Evolutionary conservation across 2,329 filamentous ascomycete genomes (phyloP).

Genomic region (Hymenoscyphus occultus): DNA sequence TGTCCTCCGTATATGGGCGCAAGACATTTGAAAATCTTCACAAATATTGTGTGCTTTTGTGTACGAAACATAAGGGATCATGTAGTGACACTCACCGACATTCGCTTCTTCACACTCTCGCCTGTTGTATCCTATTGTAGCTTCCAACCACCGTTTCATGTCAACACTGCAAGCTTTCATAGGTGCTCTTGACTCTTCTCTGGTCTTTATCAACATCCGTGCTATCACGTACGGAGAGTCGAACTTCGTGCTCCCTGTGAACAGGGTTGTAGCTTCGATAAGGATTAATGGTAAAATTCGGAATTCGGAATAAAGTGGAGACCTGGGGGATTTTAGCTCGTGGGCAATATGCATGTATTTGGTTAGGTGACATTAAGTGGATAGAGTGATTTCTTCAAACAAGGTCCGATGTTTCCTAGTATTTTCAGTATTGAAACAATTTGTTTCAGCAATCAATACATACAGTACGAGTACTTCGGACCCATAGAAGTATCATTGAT

Average conservation of each 20-base stretch:
- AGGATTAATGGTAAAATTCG: background rate
- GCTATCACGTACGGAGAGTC: background rate
- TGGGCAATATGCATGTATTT: background rate
- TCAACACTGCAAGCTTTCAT: background rate
- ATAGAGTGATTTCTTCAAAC: background rate
- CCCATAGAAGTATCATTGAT: background rate
- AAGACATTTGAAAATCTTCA: background rate
- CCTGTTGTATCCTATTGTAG: background rate
- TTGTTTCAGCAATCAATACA: background rate
- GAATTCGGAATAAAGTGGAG: background rate
- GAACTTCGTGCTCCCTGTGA: background rate
- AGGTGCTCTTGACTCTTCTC: background rate
- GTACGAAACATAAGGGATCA: background rate
- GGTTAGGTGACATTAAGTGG: background rate
- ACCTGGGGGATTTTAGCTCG: background rate
- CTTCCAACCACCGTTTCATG: background rate
- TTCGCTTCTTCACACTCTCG: background rate
- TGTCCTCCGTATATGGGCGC: background rate
- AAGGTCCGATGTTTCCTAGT: background rate
- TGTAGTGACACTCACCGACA: background rate
- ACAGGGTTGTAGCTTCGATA: background rate
- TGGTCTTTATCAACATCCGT: background rate
- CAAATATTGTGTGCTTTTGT: background rate
- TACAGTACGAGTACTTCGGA: background rate
- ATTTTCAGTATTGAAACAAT: background rate